Conservation (phyloP, 148 eudicot genomes). For the Persicaria tinctoria region DNA sequence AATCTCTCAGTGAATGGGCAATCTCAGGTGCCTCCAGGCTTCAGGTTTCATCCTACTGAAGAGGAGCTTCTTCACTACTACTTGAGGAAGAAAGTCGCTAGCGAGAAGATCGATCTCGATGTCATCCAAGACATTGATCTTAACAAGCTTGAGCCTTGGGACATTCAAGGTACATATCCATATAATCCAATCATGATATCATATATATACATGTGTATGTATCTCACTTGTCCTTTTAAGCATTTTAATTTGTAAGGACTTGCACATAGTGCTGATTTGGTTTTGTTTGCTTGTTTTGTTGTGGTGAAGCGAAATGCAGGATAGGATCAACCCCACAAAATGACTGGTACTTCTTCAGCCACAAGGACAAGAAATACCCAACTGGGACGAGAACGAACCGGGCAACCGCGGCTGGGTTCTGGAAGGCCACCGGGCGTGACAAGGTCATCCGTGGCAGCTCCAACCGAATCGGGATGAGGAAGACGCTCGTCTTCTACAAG, state of each 20-base stretch:
- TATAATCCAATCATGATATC: background rate
- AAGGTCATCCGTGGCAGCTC: slow-evolving; percentile 36
- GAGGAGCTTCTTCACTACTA: slow-evolving; percentile 55
- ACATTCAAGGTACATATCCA: slow-evolving; percentile 40
- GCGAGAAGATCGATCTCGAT: slow-evolving; percentile 46
- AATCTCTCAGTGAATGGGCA: slow-evolving; percentile 40
- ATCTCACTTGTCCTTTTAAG: background rate
- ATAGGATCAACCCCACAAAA: slow-evolving; percentile 47
- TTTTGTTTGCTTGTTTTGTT: background rate
- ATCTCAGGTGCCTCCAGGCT: slow-evolving; percentile 50
- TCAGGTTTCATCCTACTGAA: slow-evolving; percentile 59
- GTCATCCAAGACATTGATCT: slow-evolving; percentile 52
- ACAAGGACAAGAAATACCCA: slow-evolving; percentile 71
- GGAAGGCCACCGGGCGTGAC: slow-evolving; percentile 84
- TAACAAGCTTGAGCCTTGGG: slow-evolving; percentile 66
- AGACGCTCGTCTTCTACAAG: slow-evolving; percentile 67
- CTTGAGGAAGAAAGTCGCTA: slow-evolving; percentile 46
- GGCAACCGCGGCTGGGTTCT: slow-evolving; percentile 58
- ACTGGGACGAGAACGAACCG: slow-evolving; percentile 68
- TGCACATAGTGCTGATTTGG: background rate
- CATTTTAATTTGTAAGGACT: background rate
- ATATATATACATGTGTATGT: background rate
- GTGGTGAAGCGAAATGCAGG: slow-evolving; percentile 39
- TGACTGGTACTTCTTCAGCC: slow-evolving; percentile 76
- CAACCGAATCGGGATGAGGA: slow-evolving; percentile 48